Evolutionary conservation across 305 asterid species (phyloP), one percentile per base, ranked within the genome.

Genomic region (Galium porrigens): DNA sequence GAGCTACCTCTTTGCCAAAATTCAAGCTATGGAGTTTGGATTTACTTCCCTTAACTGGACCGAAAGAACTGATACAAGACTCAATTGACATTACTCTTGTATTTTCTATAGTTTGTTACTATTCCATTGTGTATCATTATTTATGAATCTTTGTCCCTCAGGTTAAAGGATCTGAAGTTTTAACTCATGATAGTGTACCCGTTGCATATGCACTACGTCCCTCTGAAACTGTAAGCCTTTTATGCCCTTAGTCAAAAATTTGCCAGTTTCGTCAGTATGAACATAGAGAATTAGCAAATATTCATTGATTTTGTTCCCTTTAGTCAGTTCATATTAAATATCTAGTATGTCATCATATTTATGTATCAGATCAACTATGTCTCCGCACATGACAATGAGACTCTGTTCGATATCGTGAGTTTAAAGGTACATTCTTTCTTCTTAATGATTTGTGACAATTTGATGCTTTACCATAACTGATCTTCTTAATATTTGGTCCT

Each of bases 351-450:
- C 39, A 3, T 63, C 29, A 58, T 10, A 9, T 69, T 68, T 18
- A 63, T 42, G 67, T 71, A 37, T 60, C 80, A 89, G 99, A 85
- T 92, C 69, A 89, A 92, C 81, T 89, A 92, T 71, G 88, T 87
- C 58, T 92, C 99, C 66, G 97, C 99, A 76, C 99, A 92, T 79
- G 97, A 92, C 80, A 92, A 89, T 36, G 99, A 92, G 72, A 87
- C 97, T 65, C 81, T 92, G 83, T 92, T 89, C 56, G 97, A 92
- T 78, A 80, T 85, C 12, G 76, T 92, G 67, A 84, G 90, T 77
- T 81, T 92, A 71, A 92, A 92, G 99, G 99, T 92, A 78, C 3
- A 57, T 61, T 52, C 41, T 54, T 56, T 30, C 69, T 66, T 46
- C 57, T 64, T 18, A 7, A 14, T 33, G 44, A 15, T 4, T 49